Percentiles rank a stretch among this genome's conserved stretches.
Evolutionary conservation across 805 yeast species (phyloP).

Genomic region (Yarrowia sp.): DNA sequence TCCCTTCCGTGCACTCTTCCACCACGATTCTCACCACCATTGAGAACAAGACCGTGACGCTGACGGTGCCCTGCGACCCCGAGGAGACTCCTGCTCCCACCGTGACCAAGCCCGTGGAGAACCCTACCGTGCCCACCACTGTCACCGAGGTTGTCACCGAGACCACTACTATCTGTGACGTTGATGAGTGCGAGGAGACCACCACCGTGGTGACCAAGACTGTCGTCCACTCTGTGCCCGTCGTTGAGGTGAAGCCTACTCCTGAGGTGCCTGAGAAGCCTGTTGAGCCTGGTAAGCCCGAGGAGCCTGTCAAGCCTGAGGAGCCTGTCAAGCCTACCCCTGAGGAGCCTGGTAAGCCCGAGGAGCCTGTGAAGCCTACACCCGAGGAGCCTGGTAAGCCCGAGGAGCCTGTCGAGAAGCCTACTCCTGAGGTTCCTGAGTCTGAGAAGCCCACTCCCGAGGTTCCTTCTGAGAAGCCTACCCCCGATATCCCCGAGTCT

Average conservation of each 20-base stretch:
- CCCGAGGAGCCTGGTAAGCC: conserved; percentile 22
- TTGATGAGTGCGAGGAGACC: conserved; percentile 3
- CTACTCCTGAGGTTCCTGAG: neutral
- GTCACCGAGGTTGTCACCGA: conserved; percentile 1
- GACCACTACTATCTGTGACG: conserved; percentile 11
- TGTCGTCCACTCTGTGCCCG: conserved; percentile 14
- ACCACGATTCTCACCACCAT: conserved; percentile 10
- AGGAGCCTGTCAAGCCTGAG: too few species aligned
- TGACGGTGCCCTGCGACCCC: conserved; percentile 19
- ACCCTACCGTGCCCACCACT: neutral
- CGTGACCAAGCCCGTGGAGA: conserved; percentile 11
- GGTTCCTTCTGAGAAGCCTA: neutral
- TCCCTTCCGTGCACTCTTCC: conserved; percentile 13
- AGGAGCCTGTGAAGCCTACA: neutral
- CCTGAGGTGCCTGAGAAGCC: conserved; percentile 17
- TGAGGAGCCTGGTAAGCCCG: too few species aligned
- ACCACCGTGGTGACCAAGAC: conserved; percentile 17
- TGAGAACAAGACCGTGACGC: conserved; percentile 11
- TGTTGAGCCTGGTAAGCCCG: too few species aligned
- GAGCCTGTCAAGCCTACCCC: too few species aligned
- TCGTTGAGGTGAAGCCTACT: conserved; percentile 5
- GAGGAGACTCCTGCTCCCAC: conserved; percentile 8
- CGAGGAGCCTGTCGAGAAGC: too few species aligned
- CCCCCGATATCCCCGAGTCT: neutral
- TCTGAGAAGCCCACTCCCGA: conserved; percentile 9